Evolutionary conservation across 805 yeast genomes (phyloP).

Genomic region (Pichia phayaonensis): DNA sequence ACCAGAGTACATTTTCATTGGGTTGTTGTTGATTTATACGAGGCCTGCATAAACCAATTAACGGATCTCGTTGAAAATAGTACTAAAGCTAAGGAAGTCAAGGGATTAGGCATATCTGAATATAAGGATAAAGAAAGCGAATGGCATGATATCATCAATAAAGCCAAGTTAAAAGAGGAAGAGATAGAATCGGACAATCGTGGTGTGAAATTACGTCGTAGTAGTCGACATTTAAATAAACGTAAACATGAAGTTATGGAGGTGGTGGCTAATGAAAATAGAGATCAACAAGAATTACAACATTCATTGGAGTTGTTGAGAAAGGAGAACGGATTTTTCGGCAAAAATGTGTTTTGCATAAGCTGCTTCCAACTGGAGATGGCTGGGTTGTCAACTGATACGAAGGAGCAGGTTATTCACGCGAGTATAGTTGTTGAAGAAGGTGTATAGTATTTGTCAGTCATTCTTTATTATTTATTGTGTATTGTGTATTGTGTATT

Average conservation of each 20-base stretch:
- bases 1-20: slow-evolving; percentile 42
- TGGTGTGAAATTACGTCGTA: slow-evolving; percentile 16
- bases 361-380: slow-evolving; percentile 17
- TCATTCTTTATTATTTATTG: too few species aligned
- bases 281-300: slow-evolving; percentile 5
- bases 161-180: slow-evolving; percentile 2
- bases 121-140: slow-evolving; percentile 6
- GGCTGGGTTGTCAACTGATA: background rate
- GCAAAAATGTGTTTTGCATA: slow-evolving; percentile 22
- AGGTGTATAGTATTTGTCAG: background rate
- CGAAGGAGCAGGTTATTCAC: background rate
- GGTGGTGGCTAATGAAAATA: slow-evolving; percentile 1
- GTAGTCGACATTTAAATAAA: background rate
- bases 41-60: slow-evolving; percentile 12
- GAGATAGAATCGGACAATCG: slow-evolving; percentile 8
- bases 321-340: slow-evolving; percentile 18
- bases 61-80: background rate
- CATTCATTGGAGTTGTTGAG: slow-evolving; percentile 18
- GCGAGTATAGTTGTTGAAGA: slow-evolving; percentile 1
- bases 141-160: background rate
- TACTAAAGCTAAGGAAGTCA: background rate
- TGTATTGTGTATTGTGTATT: too few species aligned
- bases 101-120: background rate
- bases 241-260: slow-evolving; percentile 1
- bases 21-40: slow-evolving; percentile 30